Base-by-base conservation (phyloP, 1,284 basidiomycete genomes). In the Termitomyces sp. region DNA sequence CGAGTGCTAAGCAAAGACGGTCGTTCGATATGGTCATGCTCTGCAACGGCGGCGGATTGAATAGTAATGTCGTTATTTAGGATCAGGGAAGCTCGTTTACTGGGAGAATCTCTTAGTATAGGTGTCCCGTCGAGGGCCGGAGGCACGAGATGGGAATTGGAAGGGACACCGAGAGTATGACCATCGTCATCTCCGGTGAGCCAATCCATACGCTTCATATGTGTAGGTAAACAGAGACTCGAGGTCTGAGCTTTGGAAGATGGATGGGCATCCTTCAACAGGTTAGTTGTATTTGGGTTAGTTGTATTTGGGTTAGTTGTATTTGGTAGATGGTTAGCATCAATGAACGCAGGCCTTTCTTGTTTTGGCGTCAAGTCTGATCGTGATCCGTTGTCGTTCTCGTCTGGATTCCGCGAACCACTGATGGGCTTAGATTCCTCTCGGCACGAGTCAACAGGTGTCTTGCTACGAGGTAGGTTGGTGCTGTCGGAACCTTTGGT, bases 41-140 rank as follows among this genome's bases (percentile, higher is more conserved):
- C 75, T 50, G 73, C 71, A 34, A 72, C 67, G 54, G 79, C 69
- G 30, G 79, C 78, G 58, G 80, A 78, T 45, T 80, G 79, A 39
- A 82, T 67, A 39, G 68, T 67, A 33, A 81, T 64, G 34, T 74
- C 73, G 58, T 74, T 80, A 52, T 73, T 75, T 64, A 84, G 78
- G 48, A 88, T 78, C 52, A 79, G 77, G 2, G 86, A 88, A 30
- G 84, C 80, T 19, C 84, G 81, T 67, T 88, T 88, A 65, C 82
- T 82, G 13, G 84, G 85, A 28, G 84, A 84, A 24, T 84, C 78
- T 50, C 86, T 80, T 48, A 88, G 66, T 19, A 85, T 71, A 3
- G 83, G 79, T 6, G 65, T 64, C 55, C 68, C 65, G 26, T 64
- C 57, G 21, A 47, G 61, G 58, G 56, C 56, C 40, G 42, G 56